These are phyloP conservation scores for Candida railenensis DNA, from an alignment of 805 yeast species.

Conservation along the genomic window DNA sequence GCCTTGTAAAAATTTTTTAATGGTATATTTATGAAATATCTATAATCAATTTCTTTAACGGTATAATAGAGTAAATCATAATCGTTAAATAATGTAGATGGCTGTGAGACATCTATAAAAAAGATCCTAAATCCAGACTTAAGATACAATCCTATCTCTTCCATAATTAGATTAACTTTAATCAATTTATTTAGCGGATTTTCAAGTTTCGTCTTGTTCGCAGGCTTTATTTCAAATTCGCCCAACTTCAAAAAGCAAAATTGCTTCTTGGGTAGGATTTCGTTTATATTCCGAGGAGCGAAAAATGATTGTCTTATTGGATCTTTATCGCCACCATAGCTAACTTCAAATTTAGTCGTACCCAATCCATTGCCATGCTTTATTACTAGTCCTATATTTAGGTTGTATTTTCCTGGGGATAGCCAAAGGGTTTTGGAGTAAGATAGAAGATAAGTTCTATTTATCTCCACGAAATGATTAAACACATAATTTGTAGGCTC, in stretches of 20 bases:
- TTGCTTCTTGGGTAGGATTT: constrained; percentile 52
- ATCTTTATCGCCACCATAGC: constrained; percentile 23
- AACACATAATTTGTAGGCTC: constrained; percentile 46
- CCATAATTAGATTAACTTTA: constrained; percentile 47
- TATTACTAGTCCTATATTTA: constrained; percentile 52
- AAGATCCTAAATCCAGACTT: constrained; percentile 51
- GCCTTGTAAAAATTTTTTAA: constrained; percentile 48
- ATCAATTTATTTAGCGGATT: constrained; percentile 19
- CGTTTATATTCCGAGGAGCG: constrained; percentile 58
- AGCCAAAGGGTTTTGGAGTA: constrained; percentile 45
- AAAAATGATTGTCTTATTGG: constrained; percentile 38
- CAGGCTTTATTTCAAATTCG: constrained; percentile 36
- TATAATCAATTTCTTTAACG: constrained; percentile 39
- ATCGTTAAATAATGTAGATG: constrained; percentile 39
- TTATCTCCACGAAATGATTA: constrained; percentile 47
- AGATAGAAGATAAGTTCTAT: constrained; percentile 49
- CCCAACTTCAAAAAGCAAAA: constrained; percentile 53
- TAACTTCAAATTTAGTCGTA: constrained; percentile 53
- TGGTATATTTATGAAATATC: constrained; percentile 44
- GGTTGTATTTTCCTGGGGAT: constrained; percentile 49
- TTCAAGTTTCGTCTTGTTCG: background rate
- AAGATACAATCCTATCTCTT: constrained; percentile 53
- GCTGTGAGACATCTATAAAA: constrained; percentile 44
- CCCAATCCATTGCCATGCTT: constrained; percentile 57
- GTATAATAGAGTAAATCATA: constrained; percentile 43